These are phyloP conservation scores for Cercophora sp. DNA, from an alignment of 495 filamentous ascomycete genomes.

Conservation along the genomic window DNA sequence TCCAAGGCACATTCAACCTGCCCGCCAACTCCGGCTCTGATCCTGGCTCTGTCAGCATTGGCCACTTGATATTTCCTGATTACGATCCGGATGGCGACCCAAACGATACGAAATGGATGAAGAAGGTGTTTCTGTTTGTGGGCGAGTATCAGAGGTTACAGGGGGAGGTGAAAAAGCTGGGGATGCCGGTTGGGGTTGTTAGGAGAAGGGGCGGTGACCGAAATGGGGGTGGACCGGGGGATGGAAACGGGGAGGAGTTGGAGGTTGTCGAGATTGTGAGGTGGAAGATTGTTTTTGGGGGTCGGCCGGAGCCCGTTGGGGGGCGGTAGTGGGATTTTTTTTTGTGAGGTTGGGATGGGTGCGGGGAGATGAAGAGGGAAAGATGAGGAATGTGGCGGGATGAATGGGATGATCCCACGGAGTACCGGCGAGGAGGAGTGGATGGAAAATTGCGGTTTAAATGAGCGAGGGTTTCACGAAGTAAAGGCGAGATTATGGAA, in stretches of 20 bases:
- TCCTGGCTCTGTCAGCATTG: constrained; percentile 49
- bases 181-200: constrained; percentile 74
- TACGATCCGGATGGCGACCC: constrained; percentile 49
- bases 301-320: constrained; percentile 87
- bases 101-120: constrained; percentile 70
- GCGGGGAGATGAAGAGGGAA: not conserved
- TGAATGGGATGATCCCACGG: not conserved
- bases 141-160: constrained; percentile 85
- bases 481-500: not conserved
- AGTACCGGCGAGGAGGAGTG: not conserved
- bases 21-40: constrained; percentile 25
- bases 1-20: constrained; percentile 82
- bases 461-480: not conserved
- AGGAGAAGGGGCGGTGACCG: constrained; percentile 40
- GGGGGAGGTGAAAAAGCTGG: constrained; percentile 84
- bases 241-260: constrained; percentile 33
- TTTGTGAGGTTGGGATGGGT: too few relatives aligned
- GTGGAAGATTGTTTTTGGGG: constrained; percentile 84
- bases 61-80: constrained; percentile 75
- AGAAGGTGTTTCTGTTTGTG: constrained; percentile 78
- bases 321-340: constrained; percentile 15
- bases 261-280: constrained; percentile 80
- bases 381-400: not conserved
- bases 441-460: not conserved
- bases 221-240: constrained; percentile 14